Evolutionary conservation across 73 alveolate species (phyloP).

Genomic region (Symbiodinium natans): DNA sequence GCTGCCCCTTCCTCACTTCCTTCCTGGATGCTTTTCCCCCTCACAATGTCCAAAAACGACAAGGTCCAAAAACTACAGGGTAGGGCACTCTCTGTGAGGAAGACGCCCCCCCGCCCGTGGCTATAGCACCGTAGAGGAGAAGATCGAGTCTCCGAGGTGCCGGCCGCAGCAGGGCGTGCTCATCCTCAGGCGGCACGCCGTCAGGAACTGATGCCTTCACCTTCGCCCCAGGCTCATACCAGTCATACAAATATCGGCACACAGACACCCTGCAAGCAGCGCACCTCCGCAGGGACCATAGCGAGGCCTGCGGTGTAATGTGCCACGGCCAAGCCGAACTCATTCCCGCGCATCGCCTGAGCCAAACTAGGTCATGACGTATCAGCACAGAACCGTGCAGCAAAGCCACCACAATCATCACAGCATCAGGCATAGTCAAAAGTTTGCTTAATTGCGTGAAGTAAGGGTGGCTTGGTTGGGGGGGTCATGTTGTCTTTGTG

Average conservation of each 20-base stretch:
- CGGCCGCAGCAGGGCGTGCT: conserved; percentile 72
- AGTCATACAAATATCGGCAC: neutral
- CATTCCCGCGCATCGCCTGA: conserved; percentile 76
- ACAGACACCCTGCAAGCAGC: neutral
- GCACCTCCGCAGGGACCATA: conserved; percentile 69
- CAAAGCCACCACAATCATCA: no score
- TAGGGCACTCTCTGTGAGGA: no score
- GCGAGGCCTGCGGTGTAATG: conserved; percentile 56
- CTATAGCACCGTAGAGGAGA: no score
- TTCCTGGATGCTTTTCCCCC: no score
- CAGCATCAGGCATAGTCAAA: no score
- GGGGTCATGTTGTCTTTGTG: no score
- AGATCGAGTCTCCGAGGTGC: no score
- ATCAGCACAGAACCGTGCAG: neutral
- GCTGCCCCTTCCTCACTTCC: no score
- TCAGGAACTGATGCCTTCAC: conserved; percentile 60
- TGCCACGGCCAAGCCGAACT: conserved; percentile 74
- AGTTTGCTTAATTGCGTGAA: no score
- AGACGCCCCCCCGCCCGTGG: no score
- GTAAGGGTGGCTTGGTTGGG: neutral
- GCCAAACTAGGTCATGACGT: neutral
- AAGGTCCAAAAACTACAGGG: no score
- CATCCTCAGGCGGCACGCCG: conserved; percentile 85
- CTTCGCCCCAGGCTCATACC: neutral
- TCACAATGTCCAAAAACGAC: no score